Evolutionary conservation across 192 early-diverging fungal species (phyloP), one percentile per base, ranked within the genome.

Genomic region (Chytriomyces sp.): DNA sequence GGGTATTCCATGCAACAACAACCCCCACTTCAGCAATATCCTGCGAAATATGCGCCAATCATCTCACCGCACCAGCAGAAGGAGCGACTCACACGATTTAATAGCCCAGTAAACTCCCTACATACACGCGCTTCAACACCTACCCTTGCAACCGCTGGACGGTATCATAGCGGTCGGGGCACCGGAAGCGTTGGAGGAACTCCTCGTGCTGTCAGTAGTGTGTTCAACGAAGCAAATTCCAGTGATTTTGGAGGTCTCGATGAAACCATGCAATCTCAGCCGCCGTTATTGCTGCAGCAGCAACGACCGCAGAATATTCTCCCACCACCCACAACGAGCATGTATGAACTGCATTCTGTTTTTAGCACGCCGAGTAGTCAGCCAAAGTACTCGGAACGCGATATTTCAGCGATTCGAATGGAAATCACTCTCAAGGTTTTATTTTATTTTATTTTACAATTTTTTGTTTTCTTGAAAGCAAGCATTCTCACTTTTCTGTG

Each of bases 311-410:
- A 35, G 35, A 35, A 35, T 35, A 20, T 13, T 57, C 53, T 20
- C 20, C 8, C 16, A 9, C 24, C 75, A 48, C 61, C 61, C 18
- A 67, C 47, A 2, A 13, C 61, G 20, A 62, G 72, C 5, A 67
- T 82, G 47, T 48, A 71, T 66, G 81, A 82, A 26, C 20, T 78
- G 61, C 72, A 69, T 16, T 76, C 60, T 49, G 77, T 79, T 9
- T 79, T 64, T 45, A 68, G 72, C 24, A 79, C 77, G 16, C 83
- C 83, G 24, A 45, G 53, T 5, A 83, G 78, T 50, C 63, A 81
- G 23, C 50, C 76, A 44, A 83, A 81, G 64, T 86, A 86, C 61
- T 75, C 76, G 9, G 78, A 86, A 46, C 62, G 74, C 16, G 85
- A 86, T 70, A 60, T 86, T 53, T 45, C 80, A n/a, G 7, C n/a